Evolutionary conservation across 805 yeast species (phyloP).

Genomic region (Metschnikowia noctiluminum): DNA sequence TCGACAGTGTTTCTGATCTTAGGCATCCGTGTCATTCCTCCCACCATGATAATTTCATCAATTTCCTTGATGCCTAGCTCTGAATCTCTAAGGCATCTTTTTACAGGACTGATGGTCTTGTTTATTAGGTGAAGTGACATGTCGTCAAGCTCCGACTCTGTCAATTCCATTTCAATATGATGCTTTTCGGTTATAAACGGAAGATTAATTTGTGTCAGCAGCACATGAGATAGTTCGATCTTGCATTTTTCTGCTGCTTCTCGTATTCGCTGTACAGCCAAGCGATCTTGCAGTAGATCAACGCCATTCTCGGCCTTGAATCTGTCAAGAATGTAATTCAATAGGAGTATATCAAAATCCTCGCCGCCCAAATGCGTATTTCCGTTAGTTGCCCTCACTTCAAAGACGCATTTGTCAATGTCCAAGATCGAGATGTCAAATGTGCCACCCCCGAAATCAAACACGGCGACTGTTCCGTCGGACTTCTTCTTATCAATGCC

Average conservation of each 20-base stretch:
- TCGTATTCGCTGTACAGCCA: conserved; percentile 70
- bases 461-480: conserved; percentile 55
- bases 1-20: conserved; percentile 63
- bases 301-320: conserved; percentile 51
- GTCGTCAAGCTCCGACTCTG: conserved; percentile 65
- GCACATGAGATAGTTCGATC: conserved; percentile 68
- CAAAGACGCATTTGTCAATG: conserved; percentile 77
- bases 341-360: conserved; percentile 70
- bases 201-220: conserved; percentile 57
- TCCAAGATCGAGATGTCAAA: conserved; percentile 77
- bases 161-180: conserved; percentile 55
- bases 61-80: conserved; percentile 60
- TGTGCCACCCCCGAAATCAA: conserved; percentile 84
- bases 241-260: conserved; percentile 78
- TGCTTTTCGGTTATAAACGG: conserved; percentile 66
- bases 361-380: conserved; percentile 86
- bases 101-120: conserved; percentile 69
- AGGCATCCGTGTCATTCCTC: conserved; percentile 93
- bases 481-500: conserved; percentile 66
- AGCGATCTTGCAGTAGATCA: conserved; percentile 49
- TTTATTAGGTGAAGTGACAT: conserved; percentile 65
- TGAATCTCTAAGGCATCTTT: conserved; percentile 72
- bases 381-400: conserved; percentile 80
- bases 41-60: conserved; percentile 74
- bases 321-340: conserved; percentile 52